Conservation (phyloP, 1,284 basidiomycete species). For the Fomes fomentarius region DNA sequence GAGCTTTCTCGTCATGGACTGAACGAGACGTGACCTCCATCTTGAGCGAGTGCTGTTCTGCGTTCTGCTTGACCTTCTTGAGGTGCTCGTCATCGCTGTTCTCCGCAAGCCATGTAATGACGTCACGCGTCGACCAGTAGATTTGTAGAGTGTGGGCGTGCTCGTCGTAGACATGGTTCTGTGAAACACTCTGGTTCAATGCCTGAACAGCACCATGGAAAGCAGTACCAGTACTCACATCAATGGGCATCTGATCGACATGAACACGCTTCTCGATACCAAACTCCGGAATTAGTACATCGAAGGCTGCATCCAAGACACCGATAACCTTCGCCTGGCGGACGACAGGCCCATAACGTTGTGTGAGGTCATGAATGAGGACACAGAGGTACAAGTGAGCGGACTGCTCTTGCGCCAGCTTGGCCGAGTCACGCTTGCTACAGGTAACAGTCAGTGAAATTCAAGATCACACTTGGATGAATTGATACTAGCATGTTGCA, state of each 20-base stretch:
- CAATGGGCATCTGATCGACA: conserved; percentile 98
- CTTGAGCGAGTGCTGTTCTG: conserved; percentile 82
- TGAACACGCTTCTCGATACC: conserved; percentile 98
- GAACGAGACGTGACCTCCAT: conserved; percentile 85
- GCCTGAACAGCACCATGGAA: not conserved
- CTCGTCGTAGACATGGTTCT: conserved; percentile 96
- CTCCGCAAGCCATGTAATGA: conserved; percentile 93
- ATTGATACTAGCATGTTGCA: not conserved
- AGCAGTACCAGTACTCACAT: conserved; percentile 57
- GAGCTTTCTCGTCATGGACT: conserved; percentile 82
- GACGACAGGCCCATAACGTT: conserved; percentile 93
- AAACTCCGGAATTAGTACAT: conserved; percentile 92
- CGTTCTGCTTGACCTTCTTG: conserved; percentile 88
- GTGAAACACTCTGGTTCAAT: not conserved
- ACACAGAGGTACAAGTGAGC: conserved; percentile 95
- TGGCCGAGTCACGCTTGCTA: conserved; percentile 89
- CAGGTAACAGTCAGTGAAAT: conserved; percentile 14
- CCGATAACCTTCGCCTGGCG: conserved; percentile 92
- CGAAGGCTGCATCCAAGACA: conserved; percentile 95
- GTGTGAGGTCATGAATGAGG: conserved; percentile 90
- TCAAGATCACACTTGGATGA: not conserved
- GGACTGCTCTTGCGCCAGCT: conserved; percentile 94
- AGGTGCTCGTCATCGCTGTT: conserved; percentile 93
- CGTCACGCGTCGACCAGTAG: conserved; percentile 91
- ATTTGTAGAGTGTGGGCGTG: conserved; percentile 88